Evolutionary conservation across 768 basidiomycete genomes (phyloP), one percentile per base, ranked within the genome.

Genomic region (Mycena rosella): DNA sequence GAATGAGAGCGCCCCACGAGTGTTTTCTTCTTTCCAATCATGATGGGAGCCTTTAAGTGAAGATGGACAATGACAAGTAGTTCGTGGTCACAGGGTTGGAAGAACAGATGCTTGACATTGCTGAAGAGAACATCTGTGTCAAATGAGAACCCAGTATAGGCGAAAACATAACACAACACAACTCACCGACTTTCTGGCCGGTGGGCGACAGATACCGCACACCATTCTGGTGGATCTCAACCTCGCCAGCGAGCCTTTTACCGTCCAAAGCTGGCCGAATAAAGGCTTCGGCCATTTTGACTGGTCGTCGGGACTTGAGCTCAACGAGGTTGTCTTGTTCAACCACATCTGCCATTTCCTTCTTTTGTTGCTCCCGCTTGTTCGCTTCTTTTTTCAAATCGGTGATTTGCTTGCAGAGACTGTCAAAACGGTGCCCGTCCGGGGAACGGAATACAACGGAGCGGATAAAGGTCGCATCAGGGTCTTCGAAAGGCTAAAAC

Each of bases 1-100:
- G 14, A 40, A 53, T 20, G 20, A 70, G 9, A 57, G 47, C 3
- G 9, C 83, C 90, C 56, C 74, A 96, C 95, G 74, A 94, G 95
- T 24, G 98, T 90, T 79, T 99, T 99, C 83, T 96, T 98, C 85
- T 99, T 99, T 68, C 98, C 97, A 72, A 99, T 94, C 88, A 99
- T 97, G 78, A 99, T 98, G 0, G 98, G 98, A 0, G 95, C 88
- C 79, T 89, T 98, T 56, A 99, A 85, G 77, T 99, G 94, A 56
- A 98, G 80, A 77, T 99, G 98, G 34, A 98, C 89, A 68, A 99
- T 91, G 61, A 98, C 96, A 59, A 98, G 86, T 22, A 99, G 83
- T 78, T 99, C 98, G 71, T 95, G 91, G 70, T 99, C 98, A 74
- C 97, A 98, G 2, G 98, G 97, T 76, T 99, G 98, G 88, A 99